A percentile compares a stretch with the other conserved stretches of the same genome.
These are phyloP conservation scores for Aspergillus conjunctus DNA, from an alignment of 495 filamentous ascomycete species.

Conservation along the genomic window DNA sequence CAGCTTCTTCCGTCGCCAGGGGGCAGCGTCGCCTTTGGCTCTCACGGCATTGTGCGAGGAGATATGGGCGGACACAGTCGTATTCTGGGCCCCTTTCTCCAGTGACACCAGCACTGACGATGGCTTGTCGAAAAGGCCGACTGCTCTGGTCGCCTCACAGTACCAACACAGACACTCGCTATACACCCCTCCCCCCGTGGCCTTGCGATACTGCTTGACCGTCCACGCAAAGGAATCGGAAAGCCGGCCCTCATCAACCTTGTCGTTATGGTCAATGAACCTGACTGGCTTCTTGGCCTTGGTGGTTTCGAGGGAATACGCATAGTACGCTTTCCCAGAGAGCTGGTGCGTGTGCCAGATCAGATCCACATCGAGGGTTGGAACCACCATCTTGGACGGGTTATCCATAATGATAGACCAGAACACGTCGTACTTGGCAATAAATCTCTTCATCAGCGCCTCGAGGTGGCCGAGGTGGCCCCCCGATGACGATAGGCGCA, in stretches of 20 bases:
- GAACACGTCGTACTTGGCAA: constrained; percentile 72
- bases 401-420: constrained; percentile 61
- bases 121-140: constrained; percentile 34
- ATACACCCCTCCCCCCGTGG: constrained; percentile 62
- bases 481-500: constrained; percentile 61
- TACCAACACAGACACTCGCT: constrained; percentile 88
- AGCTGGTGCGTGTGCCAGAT: constrained; percentile 74
- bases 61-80: constrained; percentile 54
- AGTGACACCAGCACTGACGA: constrained; percentile 41
- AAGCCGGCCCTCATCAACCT: constrained; percentile 68
- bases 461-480: constrained; percentile 57
- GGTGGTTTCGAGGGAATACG: constrained; percentile 38
- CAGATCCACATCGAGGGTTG: constrained; percentile 82
- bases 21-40: background rate
- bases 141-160: constrained; percentile 64
- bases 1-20: background rate
- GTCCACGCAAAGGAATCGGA: constrained; percentile 73
- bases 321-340: constrained; percentile 61
- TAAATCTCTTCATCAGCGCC: constrained; percentile 65
- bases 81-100: constrained; percentile 38
- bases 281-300: background rate
- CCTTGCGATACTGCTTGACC: constrained; percentile 65
- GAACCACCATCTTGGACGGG: constrained; percentile 62
- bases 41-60: constrained; percentile 52
- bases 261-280: constrained; percentile 85